Evolutionary conservation across 805 yeast genomes (phyloP), one percentile per base, ranked within the genome.

Genomic region (Starmera quercuum): DNA sequence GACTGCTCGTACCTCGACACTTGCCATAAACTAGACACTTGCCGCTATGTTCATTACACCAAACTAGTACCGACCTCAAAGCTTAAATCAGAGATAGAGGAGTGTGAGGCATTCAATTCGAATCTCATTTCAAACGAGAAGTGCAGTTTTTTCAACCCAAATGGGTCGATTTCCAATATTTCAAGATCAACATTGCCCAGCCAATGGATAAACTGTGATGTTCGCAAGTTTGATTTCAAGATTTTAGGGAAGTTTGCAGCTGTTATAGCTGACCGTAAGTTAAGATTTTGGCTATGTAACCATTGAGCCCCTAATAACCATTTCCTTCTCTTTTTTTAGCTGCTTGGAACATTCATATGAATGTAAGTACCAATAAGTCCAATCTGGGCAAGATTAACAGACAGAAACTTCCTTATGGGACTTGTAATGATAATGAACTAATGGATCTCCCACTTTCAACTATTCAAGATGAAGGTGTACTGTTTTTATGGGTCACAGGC

Each of bases 271-370:
- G 97, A 88, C 55, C 96, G n/a, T n/a, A n/a, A n/a, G n/a, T n/a
- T n/a, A n/a, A n/a, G n/a, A n/a, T n/a, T n/a, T n/a, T n/a, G n/a
- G n/a, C n/a, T n/a, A n/a, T n/a, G n/a, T n/a, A n/a, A n/a, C n/a
- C n/a, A n/a, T n/a, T n/a, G n/a, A n/a, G n/a, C n/a, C n/a, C n/a
- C n/a, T n/a, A n/a, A n/a, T n/a, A n/a, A n/a, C n/a, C n/a, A n/a
- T n/a, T n/a, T n/a, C n/a, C n/a, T n/a, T n/a, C n/a, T n/a, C n/a
- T n/a, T n/a, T n/a, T n/a, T n/a, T n/a, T n/a, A n/a, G n/a, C 96
- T 4, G 92, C 96, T 7, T 88, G 97, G 97, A 88, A 86, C 43
- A 88, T 88, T 42, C 96, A 88, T 59, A 87, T 84, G 88, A 81
- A 83, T 35, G 50, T 61, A 24, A 32, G 47, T 46, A 15, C 4